These are phyloP conservation scores for Proliferodiscus dingleyae DNA, from an alignment of 2,329 filamentous ascomycete species.

Conservation along the genomic window DNA sequence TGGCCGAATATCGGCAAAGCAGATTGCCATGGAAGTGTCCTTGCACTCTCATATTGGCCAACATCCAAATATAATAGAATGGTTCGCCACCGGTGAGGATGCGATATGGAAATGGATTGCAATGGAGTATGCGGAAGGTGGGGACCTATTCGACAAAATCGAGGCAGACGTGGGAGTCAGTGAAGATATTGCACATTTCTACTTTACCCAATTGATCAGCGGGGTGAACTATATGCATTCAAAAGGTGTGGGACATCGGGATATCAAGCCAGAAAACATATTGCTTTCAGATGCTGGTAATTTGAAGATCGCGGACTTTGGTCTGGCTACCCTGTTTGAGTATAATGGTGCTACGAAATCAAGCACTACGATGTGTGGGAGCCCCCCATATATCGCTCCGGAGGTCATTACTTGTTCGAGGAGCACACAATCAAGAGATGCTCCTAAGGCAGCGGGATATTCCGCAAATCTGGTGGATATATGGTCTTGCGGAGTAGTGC, in stretches of 20 bases:
- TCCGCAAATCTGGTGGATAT: conserved; percentile 80
- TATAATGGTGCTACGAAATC: conserved; percentile 79
- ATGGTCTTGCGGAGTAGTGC: conserved; percentile 97
- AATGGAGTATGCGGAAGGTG: conserved; percentile 94
- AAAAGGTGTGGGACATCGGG: conserved; percentile 89
- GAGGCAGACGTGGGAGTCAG: conserved; percentile 95
- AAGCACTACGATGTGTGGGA: conserved; percentile 87
- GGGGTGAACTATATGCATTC: conserved; percentile 94
- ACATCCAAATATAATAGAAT: conserved; percentile 91
- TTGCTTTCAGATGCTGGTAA: conserved; percentile 78
- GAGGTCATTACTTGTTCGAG: conserved; percentile 64
- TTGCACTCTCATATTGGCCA: conserved; percentile 84
- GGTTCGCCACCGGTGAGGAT: conserved; percentile 85
- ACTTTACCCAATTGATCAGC: conserved; percentile 86
- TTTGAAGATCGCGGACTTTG: conserved; percentile 94
- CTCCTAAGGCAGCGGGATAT: conserved; percentile 54
- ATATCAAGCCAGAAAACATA: conserved; percentile 94
- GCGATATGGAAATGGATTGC: conserved; percentile 90
- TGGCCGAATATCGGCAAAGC: conserved; percentile 82
- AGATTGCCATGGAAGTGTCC: conserved; percentile 86
- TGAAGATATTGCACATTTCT: conserved; percentile 91
- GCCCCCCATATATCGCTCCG: conserved; percentile 93
- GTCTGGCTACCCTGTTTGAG: conserved; percentile 88
- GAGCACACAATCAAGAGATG: conserved; percentile 42
- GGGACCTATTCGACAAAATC: conserved; percentile 98